Evolutionary conservation across 2,329 filamentous ascomycete genomes (phyloP), one percentile per base, ranked within the genome.

Genomic region (Scytalidium sp.): DNA sequence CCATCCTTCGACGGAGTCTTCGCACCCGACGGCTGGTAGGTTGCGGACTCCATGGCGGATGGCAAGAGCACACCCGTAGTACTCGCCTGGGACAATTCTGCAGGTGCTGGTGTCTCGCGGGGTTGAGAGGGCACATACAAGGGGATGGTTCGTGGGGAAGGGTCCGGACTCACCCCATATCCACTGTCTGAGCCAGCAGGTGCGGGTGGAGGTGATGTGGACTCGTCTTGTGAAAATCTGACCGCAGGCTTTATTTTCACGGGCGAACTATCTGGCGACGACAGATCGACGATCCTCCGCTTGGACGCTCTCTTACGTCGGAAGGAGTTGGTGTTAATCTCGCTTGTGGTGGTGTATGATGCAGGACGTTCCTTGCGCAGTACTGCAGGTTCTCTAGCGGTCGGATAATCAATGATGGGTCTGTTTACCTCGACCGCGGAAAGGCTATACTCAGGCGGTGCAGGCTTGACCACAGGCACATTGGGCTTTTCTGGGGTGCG

Each of bases 381-480:
- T 2, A 81, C 73, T 1, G 73, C 60, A 3, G 75, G 68, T 52
- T 83, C 79, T 55, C 70, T 75, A 19, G 56, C 70, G 15, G 65
- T 53, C 39, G 76, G 75, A 52, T 84, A 77, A 40, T 84, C 71
- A 44, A 84, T 80, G 22, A 82, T 71, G 19, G 84, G 79, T 60
- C 88, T 90, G 70, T 83, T 84, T 15, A 89, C 80, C 52, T 88
- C 78, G 2, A 85, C 75, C 4, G 80, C 75, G 7, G 78, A 75
- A 9, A 84, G 71, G 9, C 67, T 62, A 50, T 77, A 74, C 58
- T 89, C 85, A 13, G 83, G 78, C 3, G 78, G 75, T 21, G 78
- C 75, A 13, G 86, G 83, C 65, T 87, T 90, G 50, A 96, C 80
- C 15, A 96, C 85, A 0, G 91, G 90, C 8, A 91, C 84, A 32